phyloP scores from a whole-genome alignment of 2,329 filamentous ascomycete species.

The Phaeosphaeriaceae sp. region DNA sequence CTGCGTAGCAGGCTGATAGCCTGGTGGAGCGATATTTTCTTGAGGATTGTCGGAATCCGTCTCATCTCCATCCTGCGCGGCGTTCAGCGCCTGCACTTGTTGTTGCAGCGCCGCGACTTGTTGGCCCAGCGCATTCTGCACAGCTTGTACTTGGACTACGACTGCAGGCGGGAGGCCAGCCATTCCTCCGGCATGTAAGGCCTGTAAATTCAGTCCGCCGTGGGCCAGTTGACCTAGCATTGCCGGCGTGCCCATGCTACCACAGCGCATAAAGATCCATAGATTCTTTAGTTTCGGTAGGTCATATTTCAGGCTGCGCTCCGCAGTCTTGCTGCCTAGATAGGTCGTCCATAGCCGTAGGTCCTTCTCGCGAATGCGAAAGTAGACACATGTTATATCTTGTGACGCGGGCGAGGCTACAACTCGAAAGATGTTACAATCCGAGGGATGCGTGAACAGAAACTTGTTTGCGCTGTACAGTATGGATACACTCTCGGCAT shows the following conservation, averaged over 20 bases:
- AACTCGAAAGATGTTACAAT: constrained; percentile 51
- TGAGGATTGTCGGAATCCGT: not conserved
- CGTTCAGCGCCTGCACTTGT: constrained; percentile 12
- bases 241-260: constrained; percentile 25
- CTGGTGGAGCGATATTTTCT: constrained; percentile 4
- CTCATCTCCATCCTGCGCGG: not conserved
- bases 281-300: constrained; percentile 46
- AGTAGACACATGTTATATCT: constrained; percentile 39
- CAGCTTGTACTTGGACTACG: constrained; percentile 32
- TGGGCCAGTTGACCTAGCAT: constrained; percentile 11
- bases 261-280: constrained; percentile 45
- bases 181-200: constrained; percentile 3
- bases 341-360: constrained; percentile 48
- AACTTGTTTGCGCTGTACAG: constrained; percentile 49
- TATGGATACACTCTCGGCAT: constrained; percentile 42
- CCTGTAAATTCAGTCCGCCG: constrained; percentile 12
- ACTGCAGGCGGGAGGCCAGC: constrained; percentile 19
- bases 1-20: constrained; percentile 7
- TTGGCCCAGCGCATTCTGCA: constrained; percentile 35
- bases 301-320: constrained; percentile 42
- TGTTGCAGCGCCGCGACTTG: constrained; percentile 36
- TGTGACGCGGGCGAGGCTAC: constrained; percentile 37
- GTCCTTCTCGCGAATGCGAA: constrained; percentile 48
- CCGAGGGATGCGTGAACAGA: constrained; percentile 49
- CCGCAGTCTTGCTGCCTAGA: constrained; percentile 37